phyloP scores from a whole-genome alignment of 2,329 filamentous ascomycete genomes.

The Fusarium buxicola region DNA sequence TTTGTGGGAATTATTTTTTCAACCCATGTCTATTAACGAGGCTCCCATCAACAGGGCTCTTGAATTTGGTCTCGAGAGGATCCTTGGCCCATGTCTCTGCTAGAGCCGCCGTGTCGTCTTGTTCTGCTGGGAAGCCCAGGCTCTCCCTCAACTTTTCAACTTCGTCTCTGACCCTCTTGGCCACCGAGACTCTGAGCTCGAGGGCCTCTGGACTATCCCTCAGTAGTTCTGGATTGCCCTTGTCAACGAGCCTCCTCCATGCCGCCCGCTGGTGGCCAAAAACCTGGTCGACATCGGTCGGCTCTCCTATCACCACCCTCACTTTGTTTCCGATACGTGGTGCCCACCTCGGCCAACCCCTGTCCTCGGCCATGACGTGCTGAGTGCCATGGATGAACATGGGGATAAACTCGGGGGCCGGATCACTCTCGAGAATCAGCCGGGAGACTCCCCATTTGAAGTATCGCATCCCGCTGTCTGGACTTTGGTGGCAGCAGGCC shows the following conservation, averaged over 20 bases:
- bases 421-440: constrained; percentile 88
- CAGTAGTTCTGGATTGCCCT: constrained; percentile 60
- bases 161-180: constrained; percentile 79
- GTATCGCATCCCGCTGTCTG: constrained; percentile 84
- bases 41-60: constrained; percentile 66
- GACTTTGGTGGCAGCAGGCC: constrained; percentile 91
- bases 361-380: constrained; percentile 86
- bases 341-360: constrained; percentile 82
- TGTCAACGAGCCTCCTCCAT: constrained; percentile 76
- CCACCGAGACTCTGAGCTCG: constrained; percentile 78
- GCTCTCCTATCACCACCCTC: constrained; percentile 81
- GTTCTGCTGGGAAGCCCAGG: constrained; percentile 78
- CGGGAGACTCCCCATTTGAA: constrained; percentile 98
- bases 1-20: constrained; percentile 16
- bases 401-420: constrained; percentile 87
- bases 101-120: constrained; percentile 80
- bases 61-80: constrained; percentile 60
- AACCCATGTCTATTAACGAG: constrained; percentile 56
- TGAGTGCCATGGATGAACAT: constrained; percentile 96
- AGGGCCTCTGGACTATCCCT: constrained; percentile 71
- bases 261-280: constrained; percentile 81
- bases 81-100: constrained; percentile 83
- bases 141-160: constrained; percentile 80
- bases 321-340: constrained; percentile 80
- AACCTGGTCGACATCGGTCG: constrained; percentile 75